A percentile compares a stretch with the other conserved stretches of the same genome.
Evolutionary conservation across 176 grass and related monocot species (phyloP).

Genomic region (Phoenix dactylifera): DNA sequence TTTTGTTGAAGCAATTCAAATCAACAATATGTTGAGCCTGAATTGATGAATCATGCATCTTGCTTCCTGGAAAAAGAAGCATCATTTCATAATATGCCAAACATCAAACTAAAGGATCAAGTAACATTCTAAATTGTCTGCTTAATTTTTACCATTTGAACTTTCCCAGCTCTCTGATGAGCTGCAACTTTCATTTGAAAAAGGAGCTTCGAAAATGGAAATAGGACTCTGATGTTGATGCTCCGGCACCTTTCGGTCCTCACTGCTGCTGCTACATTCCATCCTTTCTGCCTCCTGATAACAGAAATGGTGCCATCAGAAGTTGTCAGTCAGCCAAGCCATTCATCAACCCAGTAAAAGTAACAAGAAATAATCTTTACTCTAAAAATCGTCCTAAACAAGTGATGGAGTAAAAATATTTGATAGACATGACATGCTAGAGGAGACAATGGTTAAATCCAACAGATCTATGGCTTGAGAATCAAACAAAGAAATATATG

Average conservation of each 20-base stretch:
- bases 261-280: slow-evolving; percentile 36
- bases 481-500: no score
- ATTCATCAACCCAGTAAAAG: not conserved
- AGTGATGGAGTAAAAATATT: no score
- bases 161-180: slow-evolving; percentile 50
- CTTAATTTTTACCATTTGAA: slow-evolving; percentile 32
- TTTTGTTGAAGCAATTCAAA: slow-evolving; percentile 25
- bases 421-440: no score
- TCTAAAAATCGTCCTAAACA: not conserved
- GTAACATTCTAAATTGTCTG: slow-evolving; percentile 6
- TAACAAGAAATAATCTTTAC: not conserved
- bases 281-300: slow-evolving; percentile 41
- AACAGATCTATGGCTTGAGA: no score
- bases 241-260: slow-evolving; percentile 26
- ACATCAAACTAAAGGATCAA: not conserved
- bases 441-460: no score
- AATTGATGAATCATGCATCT: slow-evolving; percentile 25
- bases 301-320: slow-evolving; percentile 15
- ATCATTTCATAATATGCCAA: not conserved
- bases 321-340: slow-evolving; percentile 3
- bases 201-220: slow-evolving; percentile 50
- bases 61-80: slow-evolving; percentile 30
- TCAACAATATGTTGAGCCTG: slow-evolving; percentile 33
- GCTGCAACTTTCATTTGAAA: slow-evolving; percentile 47
- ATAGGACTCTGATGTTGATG: slow-evolving; percentile 45